Base-by-base conservation (phyloP, 106 monocot species). In the Platanthera zijinensis region DNA sequence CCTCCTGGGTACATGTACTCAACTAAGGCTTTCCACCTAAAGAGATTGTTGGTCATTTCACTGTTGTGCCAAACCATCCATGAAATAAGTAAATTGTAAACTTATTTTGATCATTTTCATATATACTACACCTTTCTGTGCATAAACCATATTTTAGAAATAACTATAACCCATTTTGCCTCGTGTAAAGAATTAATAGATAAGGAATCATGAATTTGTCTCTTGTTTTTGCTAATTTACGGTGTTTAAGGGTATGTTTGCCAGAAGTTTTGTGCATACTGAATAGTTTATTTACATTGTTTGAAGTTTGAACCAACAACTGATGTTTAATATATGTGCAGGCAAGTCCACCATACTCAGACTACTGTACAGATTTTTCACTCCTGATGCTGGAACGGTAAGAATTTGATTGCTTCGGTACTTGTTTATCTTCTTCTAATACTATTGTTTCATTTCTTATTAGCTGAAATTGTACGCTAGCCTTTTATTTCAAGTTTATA, bases 291-390 rank as follows among this genome's bases (percentile, higher is more conserved):
- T 46, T 48, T 68, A 45, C 10, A 39, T 66, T 66, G 13, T 19
- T 62, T 14, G 18, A 6, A 19, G 47, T 70, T 70, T 70, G n/a
- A 47, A 48, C 39, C 39, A 39, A 39, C 66, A 32, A 30, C 66
- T 66, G 7, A 15, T 70, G 7, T 15, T 70, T 70, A 53, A 53
- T 53, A 47, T 46, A 48, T 48, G 53, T 87, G 83, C 89, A 96
- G 96, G 96, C 8, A 96, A 96, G 74, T 93, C 96, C 56, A 96
- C 96, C 18, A 84, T 96, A 75, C 80, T 96, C 25, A 85, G 96
- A 76, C 77, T 96, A 46, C 74, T 96, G 1, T 96, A 89, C 87
- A 93, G 96, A 80, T 96, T 93, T 84, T 96, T 89, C 72, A 89
- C 90, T 75, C 80, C 85, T 5, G 84, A 89, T 85, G 85, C 85